Evolutionary conservation across 768 basidiomycete species (phyloP), one percentile per base, ranked within the genome.

Genomic region (Dentipellis fragilis): DNA sequence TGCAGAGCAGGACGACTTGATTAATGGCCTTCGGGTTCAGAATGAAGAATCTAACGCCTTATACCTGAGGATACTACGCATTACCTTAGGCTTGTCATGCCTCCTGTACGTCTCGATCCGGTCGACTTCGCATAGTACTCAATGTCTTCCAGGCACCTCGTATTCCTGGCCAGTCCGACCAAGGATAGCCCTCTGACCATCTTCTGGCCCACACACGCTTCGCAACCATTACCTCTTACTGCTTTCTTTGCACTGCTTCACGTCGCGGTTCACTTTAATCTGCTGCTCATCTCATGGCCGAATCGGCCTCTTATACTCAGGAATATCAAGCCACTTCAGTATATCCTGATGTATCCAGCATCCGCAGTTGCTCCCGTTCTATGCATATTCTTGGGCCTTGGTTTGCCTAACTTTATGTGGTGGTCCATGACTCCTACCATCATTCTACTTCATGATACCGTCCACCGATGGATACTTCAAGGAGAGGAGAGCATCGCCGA

Each of bases 1-100:
- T 47, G 10, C 51, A 86, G 85, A 87, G 64, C 85, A 87, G 64
- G 78, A 83, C 48, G 76, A 78, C 47, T 40, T 84, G 11, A 74
- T 87, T 49, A 68, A 75, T n/a, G 60, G 54, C 4, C 67, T 87
- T 39, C 77, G 74, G 49, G 62, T 61, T n/a, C 68, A 73, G 47
- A 79, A 79, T 54, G 66, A 70, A 0, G 63, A 63, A 8, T 74
- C 74, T 1, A 79, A 76, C 64, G 60, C 64, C 55, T 72, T 69
- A 47, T 76, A 77, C 39, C 65, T 73, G 22, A 48, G 71, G 9
- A 66, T 71, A 19, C 52, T 81, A 23, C 74, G 79, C 64, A 2
- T 42, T 51, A 40, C 48, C 22, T 22, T 52, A 21, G n/a, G 46
- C 1, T 42, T 53, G 23, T 35, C 21, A 10, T 29, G 37, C 36